Conservation (phyloP, 257 asterid genomes). For the Przewalskia tangutica region DNA sequence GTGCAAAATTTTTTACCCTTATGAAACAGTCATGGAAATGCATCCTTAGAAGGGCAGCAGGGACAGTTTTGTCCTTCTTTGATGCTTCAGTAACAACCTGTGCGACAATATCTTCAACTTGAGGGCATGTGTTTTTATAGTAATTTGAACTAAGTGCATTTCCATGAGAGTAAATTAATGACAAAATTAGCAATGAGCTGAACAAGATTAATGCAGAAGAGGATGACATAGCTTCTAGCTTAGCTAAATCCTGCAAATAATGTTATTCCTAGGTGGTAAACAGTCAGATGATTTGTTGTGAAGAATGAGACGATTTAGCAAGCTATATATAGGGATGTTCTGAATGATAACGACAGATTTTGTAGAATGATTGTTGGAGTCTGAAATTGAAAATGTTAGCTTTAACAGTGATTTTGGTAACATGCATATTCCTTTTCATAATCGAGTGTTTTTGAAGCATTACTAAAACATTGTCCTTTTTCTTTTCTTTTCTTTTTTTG, state of each 20-base stretch:
- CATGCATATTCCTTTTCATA: slow-evolving; percentile 7
- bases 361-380: neutral
- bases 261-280: neutral
- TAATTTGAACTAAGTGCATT: slow-evolving; percentile 27
- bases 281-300: neutral
- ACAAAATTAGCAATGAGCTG: slow-evolving; percentile 2
- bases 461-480: neutral
- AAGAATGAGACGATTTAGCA: neutral
- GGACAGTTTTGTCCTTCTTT: slow-evolving; percentile 6
- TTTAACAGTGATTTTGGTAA: slow-evolving; percentile 11
- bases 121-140: slow-evolving; percentile 18
- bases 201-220: neutral
- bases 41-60: slow-evolving; percentile 14
- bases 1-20: neutral
- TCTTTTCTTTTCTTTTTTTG: too few relatives aligned
- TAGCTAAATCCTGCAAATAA: neutral
- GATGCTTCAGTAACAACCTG: neutral
- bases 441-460: slow-evolving; percentile 21
- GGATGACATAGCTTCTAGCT: neutral
- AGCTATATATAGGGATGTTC: slow-evolving; percentile 13
- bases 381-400: slow-evolving; percentile 1
- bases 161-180: slow-evolving; percentile 7
- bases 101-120: neutral
- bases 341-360: neutral
- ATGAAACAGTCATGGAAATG: slow-evolving; percentile 18